phyloP scores from a whole-genome alignment of 192 early-diverging fungal species.

The Coemansia sp. region DNA sequence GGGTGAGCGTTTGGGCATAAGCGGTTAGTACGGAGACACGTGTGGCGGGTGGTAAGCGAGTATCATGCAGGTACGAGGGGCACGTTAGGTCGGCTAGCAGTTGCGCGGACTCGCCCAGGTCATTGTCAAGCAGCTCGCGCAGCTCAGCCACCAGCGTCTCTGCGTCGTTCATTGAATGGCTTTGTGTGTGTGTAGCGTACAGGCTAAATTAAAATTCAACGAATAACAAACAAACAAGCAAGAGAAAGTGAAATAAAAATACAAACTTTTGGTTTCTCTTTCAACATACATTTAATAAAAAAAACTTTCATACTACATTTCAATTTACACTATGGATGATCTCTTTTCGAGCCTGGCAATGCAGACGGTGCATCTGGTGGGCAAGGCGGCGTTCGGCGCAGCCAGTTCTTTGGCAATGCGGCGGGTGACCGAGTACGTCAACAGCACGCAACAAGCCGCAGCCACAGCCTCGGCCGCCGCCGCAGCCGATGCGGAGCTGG shows the following conservation, averaged over 20 bases:
- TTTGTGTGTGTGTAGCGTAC: background rate
- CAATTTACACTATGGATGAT: conserved; percentile 52
- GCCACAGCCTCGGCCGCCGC: background rate
- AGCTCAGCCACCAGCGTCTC: conserved; percentile 25
- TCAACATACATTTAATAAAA: background rate
- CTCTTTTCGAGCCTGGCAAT: conserved; percentile 62
- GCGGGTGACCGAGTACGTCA: conserved; percentile 50
- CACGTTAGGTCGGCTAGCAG: conserved; percentile 46
- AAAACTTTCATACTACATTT: background rate
- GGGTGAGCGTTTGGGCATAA: conserved; percentile 13
- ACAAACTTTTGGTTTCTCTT: background rate
- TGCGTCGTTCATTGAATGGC: conserved; percentile 6
- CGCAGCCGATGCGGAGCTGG: conserved; percentile 15
- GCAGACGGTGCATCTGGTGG: conserved; percentile 59
- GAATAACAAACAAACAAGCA: background rate
- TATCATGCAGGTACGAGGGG: conserved; percentile 13
- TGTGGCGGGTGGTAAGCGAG: conserved; percentile 8
- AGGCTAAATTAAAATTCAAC: background rate
- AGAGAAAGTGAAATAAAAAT: background rate
- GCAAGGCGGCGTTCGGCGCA: conserved; percentile 59
- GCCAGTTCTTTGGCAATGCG: conserved; percentile 51
- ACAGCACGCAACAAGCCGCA: background rate
- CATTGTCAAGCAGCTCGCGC: conserved; percentile 40
- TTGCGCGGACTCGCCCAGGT: conserved; percentile 38
- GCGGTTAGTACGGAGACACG: conserved; percentile 21